phyloP scores from a whole-genome alignment of 2,329 filamentous ascomycete genomes.

The Penicillium sp. region DNA sequence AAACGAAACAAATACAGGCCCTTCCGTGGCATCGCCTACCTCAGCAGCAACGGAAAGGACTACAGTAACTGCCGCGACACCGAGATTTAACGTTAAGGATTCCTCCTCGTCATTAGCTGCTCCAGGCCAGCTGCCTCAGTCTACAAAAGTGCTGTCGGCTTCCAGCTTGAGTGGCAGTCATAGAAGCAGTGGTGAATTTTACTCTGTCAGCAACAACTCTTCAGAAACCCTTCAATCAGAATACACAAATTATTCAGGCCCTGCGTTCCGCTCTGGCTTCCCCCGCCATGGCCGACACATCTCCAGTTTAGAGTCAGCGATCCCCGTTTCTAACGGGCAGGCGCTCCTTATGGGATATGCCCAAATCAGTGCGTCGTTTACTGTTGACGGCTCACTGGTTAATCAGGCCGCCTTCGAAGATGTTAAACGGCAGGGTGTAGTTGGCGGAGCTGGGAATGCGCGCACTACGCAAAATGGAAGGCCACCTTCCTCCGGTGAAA shows the following conservation, averaged over 20 bases:
- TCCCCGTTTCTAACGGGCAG: conserved; percentile 54
- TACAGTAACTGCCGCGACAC: conserved; percentile 27
- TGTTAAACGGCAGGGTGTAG: conserved; percentile 90
- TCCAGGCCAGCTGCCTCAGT: conserved; percentile 42
- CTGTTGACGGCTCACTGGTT: conserved; percentile 86
- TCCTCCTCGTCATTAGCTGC: conserved; percentile 29
- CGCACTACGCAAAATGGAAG: conserved; percentile 72
- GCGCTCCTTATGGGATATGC: conserved; percentile 97
- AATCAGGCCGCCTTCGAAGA: conserved; percentile 91
- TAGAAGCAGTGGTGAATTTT: conserved; percentile 91
- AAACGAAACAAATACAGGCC: conserved; percentile 32
- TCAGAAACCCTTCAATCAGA: conserved; percentile 92
- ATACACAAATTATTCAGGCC: conserved; percentile 61
- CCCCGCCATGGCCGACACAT: conserved; percentile 47
- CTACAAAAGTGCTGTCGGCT: conserved; percentile 73
- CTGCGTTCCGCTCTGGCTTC: conserved; percentile 58
- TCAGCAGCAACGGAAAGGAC: conserved; percentile 37
- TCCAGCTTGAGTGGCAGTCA: conserved; percentile 79
- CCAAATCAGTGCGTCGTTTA: conserved; percentile 90
- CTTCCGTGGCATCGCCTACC: conserved; percentile 21
- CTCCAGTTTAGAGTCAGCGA: conserved; percentile 46
- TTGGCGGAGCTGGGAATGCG: conserved; percentile 80
- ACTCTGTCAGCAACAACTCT: conserved; percentile 92
- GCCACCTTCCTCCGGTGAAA: conserved; percentile 30
- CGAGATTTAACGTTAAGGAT: conserved; percentile 32